Base-by-base conservation (phyloP, 306 rosid species). In the Cajanus cajan region DNA sequence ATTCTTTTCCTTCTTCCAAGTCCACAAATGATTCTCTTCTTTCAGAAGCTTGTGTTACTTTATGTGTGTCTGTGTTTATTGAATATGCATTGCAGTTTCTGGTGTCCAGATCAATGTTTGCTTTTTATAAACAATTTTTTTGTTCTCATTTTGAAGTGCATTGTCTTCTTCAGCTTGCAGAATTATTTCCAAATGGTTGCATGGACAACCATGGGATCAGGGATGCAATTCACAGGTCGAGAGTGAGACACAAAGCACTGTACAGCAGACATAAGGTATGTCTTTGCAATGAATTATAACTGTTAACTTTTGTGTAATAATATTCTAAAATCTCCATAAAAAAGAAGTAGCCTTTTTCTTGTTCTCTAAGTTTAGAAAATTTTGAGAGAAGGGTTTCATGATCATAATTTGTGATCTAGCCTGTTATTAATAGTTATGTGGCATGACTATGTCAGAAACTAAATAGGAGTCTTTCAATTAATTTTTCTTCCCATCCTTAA, bases 171-270 rank as follows among this genome's bases (percentile, higher is more conserved):
- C 92, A 95, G 99, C 96, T 95, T 63, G 98, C 98, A 1, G 90
- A 81, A 71, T 84, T 95, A 88, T 95, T 97, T 97, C 99, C 98
- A 58, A 81, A 72, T 90, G 97, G 97, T 62, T 86, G 75, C 86
- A 95, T 95, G 99, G 99, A 95, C 84, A 95, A 93, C 84, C 94
- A 89, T 84, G 99, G 99, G 75, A 90, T 95, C 82, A 95, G 91
- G 80, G 89, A 87, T 36, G 99, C 94, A 71, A 88, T 95, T 80
- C 87, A 93, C 78, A 85, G 94, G 87, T 87, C 98, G 57, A 95
- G 93, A 68, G 98, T 90, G 64, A 93, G 99, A 82, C 94, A 90
- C 85, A 85, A 83, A 84, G 89, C 85, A 36, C 79, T 85, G 47
- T 66, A 85, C 58, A 78, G 33, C 74, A 87, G 75, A 83, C 90